phyloP scores from a whole-genome alignment of 257 asterid species.

The Solanum gracilifrons region DNA sequence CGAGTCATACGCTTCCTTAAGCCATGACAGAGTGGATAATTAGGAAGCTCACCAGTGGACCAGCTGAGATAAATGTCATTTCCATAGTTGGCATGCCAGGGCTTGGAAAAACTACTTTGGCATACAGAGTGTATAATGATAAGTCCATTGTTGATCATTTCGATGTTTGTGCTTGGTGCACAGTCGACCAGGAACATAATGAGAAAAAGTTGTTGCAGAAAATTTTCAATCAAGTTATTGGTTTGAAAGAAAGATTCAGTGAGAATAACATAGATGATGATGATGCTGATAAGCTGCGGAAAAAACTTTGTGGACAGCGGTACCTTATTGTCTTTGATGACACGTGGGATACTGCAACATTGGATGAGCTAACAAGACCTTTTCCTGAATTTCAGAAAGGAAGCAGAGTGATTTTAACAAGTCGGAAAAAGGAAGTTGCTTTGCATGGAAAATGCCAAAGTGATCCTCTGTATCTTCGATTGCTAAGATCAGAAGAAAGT shows the following conservation, averaged over 20 bases:
- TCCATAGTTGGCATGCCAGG: background rate
- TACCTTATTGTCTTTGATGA: constrained; percentile 19
- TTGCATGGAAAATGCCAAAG: background rate
- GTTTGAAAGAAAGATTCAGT: background rate
- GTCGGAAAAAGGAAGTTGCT: background rate
- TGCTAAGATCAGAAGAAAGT: background rate
- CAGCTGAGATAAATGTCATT: background rate
- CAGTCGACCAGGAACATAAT: background rate
- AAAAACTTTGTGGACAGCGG: background rate
- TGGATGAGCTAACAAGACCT: background rate
- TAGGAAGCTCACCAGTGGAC: background rate
- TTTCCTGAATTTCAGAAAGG: background rate
- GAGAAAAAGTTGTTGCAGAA: background rate
- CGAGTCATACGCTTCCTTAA: too few relatives aligned
- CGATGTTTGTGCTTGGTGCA: background rate
- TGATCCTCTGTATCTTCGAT: background rate
- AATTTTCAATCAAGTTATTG: background rate
- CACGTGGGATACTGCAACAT: background rate
- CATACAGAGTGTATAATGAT: background rate
- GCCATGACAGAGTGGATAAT: background rate
- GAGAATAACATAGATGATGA: background rate
- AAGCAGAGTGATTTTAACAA: constrained; percentile 12
- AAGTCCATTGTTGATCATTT: background rate
- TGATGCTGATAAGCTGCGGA: background rate
- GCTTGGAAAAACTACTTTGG: background rate